Conservation (phyloP, 768 basidiomycete species). For the Glaciozyma martinii region DNA sequence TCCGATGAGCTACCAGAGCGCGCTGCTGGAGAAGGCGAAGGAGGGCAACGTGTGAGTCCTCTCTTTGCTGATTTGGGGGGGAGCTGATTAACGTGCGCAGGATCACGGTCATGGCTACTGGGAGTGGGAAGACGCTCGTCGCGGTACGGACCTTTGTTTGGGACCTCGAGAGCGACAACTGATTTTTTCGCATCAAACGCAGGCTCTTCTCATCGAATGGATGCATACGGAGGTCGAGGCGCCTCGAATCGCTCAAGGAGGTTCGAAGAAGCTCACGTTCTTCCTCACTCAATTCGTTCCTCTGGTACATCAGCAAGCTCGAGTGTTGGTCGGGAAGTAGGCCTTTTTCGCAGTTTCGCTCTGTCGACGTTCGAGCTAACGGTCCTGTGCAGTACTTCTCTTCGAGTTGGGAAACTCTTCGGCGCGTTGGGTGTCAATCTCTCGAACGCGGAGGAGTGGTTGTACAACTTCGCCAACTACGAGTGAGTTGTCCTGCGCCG, state of each 20-base stretch:
- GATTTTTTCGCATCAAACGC: not conserved
- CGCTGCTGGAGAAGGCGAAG: constrained; percentile 12
- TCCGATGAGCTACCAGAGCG: constrained; percentile 7
- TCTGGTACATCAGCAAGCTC: constrained; percentile 12
- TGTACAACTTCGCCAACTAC: constrained; percentile 4
- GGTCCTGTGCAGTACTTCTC: not conserved
- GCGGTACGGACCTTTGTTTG: not conserved
- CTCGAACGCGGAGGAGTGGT: constrained; percentile 4
- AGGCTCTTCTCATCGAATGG: constrained; percentile 15
- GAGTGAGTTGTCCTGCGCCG: not conserved
- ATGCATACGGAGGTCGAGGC: not conserved
- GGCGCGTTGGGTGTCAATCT: constrained; percentile 12
- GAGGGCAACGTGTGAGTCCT: not conserved
- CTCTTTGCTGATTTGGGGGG: too few species aligned
- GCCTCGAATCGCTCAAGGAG: not conserved
- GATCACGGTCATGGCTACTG: constrained; percentile 4
- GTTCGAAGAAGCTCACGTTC: constrained; percentile 4
- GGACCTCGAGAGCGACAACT: too few species aligned
- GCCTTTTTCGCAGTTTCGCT: too few species aligned
- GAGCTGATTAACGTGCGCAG: too few species aligned
- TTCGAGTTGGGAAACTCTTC: constrained; percentile 19
- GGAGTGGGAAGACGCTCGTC: constrained; percentile 17
- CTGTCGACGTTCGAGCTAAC: not conserved
- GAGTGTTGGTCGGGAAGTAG: constrained; percentile 3
- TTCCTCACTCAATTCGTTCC: constrained; percentile 15